Evolutionary conservation across 1,284 basidiomycete species (phyloP).

Genomic region (Stereum hirsutum): DNA sequence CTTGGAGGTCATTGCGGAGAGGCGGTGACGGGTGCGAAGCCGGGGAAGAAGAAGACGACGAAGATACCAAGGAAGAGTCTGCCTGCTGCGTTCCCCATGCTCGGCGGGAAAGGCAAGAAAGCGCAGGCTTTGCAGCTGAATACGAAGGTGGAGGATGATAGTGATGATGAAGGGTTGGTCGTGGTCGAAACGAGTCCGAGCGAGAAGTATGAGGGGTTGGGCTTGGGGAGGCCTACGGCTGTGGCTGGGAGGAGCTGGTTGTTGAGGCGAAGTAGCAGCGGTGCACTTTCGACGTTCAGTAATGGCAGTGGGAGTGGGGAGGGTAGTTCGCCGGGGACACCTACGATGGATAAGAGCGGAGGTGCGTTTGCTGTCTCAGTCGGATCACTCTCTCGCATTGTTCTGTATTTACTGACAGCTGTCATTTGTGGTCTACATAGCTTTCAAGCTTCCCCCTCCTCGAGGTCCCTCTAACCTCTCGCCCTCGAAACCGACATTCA

Average conservation of each 20-base stretch:
- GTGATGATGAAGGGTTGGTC: constrained; percentile 43
- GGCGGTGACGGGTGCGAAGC: constrained; percentile 9
- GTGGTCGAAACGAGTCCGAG: constrained; percentile 55
- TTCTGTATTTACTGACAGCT: constrained; percentile 6
- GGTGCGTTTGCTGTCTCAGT: constrained; percentile 26
- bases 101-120: constrained; percentile 14
- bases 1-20: too few species aligned
- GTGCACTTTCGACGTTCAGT: constrained; percentile 49
- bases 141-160: constrained; percentile 25
- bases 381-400: not conserved
- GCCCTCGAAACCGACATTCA: constrained; percentile 30
- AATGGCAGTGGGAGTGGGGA: constrained; percentile 46
- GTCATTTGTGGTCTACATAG: too few species aligned
- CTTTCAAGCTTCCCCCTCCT: constrained; percentile 40
- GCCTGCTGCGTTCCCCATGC: constrained; percentile 50
- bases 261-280: constrained; percentile 67
- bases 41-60: constrained; percentile 35
- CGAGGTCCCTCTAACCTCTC: constrained; percentile 36
- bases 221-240: constrained; percentile 46
- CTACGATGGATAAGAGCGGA: constrained; percentile 41
- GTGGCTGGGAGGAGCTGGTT: constrained; percentile 46
- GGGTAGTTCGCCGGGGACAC: constrained; percentile 47
- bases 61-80: constrained; percentile 63
- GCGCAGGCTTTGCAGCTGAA: too few species aligned
- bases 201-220: constrained; percentile 51